A percentile compares a stretch with the other conserved stretches of the same genome.
Conservation (phyloP, 202 grass and related monocot species). For the Musa balbisiana region DNA sequence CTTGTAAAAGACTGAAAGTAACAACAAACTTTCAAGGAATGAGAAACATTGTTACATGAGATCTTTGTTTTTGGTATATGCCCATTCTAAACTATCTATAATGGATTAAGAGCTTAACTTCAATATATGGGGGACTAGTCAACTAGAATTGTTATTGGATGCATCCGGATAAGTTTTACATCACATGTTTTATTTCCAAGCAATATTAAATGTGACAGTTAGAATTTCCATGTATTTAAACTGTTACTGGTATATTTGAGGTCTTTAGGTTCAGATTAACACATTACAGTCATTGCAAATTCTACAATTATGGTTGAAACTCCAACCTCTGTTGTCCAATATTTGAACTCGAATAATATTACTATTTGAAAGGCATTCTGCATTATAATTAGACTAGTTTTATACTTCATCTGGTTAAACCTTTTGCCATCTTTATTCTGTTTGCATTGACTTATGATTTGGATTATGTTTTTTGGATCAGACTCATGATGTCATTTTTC, state of each 20-base stretch:
- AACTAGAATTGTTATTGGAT: too few species aligned
- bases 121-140: too few species aligned
- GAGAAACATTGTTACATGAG: background rate
- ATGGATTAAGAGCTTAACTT: background rate
- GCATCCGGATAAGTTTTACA: too few species aligned
- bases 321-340: background rate
- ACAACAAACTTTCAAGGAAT: background rate
- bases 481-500: constrained; percentile 8
- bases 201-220: background rate
- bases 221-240: background rate
- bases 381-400: background rate
- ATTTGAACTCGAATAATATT: background rate
- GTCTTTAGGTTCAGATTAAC: background rate
- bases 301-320: too few species aligned
- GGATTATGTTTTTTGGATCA: background rate
- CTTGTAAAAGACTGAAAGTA: background rate
- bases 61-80: background rate
- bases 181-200: background rate
- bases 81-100: background rate
- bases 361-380: background rate
- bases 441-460: background rate
- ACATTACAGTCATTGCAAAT: too few species aligned
- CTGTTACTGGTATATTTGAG: background rate
- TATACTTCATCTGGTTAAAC: background rate
- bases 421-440: background rate